phyloP scores from a whole-genome alignment of 257 asterid species.

The Linderniella brevidens region DNA sequence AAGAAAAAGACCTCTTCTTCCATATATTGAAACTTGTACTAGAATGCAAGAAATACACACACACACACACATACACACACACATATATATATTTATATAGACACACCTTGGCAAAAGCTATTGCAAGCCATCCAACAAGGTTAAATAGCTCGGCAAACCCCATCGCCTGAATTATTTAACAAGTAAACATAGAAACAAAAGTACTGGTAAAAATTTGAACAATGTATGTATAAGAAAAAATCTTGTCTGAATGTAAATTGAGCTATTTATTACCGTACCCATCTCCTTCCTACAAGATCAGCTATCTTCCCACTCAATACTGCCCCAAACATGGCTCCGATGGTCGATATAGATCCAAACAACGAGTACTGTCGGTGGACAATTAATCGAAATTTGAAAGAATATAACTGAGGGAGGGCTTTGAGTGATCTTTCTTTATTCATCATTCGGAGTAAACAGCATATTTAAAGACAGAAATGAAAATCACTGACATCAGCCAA shows the following conservation, averaged over 20 bases:
- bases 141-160: slow-evolving; percentile 54
- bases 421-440: neutral
- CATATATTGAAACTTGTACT: no score
- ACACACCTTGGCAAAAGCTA: slow-evolving; percentile 54
- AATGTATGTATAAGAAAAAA: neutral
- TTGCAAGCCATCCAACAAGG: slow-evolving; percentile 53
- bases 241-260: neutral
- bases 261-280: slow-evolving; percentile 28
- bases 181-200: neutral
- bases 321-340: slow-evolving; percentile 92
- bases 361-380: slow-evolving; percentile 44
- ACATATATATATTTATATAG: neutral
- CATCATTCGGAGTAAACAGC: neutral
- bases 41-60: no score
- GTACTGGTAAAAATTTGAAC: neutral
- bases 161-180: slow-evolving; percentile 48
- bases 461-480: neutral
- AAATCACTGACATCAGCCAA: slow-evolving; percentile 38
- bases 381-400: slow-evolving; percentile 3
- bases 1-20: neutral
- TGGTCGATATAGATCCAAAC: slow-evolving; percentile 73
- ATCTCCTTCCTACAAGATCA: slow-evolving; percentile 64
- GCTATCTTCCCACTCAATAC: slow-evolving; percentile 71
- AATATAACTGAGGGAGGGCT: neutral
- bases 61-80: neutral